Evolutionary conservation across 2,329 filamentous ascomycete genomes (phyloP), one percentile per base, ranked within the genome.

Genomic region (Ceratocystis ficicola): DNA sequence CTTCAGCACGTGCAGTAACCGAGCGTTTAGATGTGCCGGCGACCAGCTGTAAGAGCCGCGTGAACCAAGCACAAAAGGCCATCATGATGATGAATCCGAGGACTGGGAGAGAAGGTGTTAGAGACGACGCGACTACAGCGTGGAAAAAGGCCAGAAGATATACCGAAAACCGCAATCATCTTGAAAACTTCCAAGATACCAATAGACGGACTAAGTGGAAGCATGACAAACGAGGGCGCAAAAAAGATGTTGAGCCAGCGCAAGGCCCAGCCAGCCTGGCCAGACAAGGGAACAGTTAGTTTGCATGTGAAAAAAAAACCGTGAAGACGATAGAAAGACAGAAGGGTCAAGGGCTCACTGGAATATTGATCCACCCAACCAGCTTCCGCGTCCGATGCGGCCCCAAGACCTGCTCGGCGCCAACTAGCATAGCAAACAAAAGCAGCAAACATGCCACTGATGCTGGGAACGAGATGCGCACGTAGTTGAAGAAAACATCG

Each of bases 161-260:
- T 70, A 84, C 82, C 70, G 70, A 85, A 85, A 1, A 86, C 79
- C 28, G 75, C 80, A 68, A 85, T 82, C 50, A 85, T 83, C 70
- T 84, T 83, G 48, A 77, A 76, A 12, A 85, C 80, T 70, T 86
- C 83, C 0, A 76, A 70, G 1, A 78, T 77, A 22, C 80, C 77
- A 20, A 85, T 81, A 0, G 77, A 69, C 1, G 81, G 78, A 69
- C 81, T 84, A 1, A 86, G 74, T 5, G 83, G 82, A 0, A 86
- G 74, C 32, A 83, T 75, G 6, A 85, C 77, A 73, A 86, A 86
- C 0, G 81, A 79, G 7, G 82, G 83, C 2, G 79, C 82, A 69
- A 85, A 85, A 69, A 83, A 79, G 63, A 84, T 74, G 66, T 79
- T 83, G 70, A 85, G 83, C 76, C 82, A 85, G 55, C 79, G 77